phyloP scores from a whole-genome alignment of 306 rosid species.

The Echinosophora koreensis region DNA sequence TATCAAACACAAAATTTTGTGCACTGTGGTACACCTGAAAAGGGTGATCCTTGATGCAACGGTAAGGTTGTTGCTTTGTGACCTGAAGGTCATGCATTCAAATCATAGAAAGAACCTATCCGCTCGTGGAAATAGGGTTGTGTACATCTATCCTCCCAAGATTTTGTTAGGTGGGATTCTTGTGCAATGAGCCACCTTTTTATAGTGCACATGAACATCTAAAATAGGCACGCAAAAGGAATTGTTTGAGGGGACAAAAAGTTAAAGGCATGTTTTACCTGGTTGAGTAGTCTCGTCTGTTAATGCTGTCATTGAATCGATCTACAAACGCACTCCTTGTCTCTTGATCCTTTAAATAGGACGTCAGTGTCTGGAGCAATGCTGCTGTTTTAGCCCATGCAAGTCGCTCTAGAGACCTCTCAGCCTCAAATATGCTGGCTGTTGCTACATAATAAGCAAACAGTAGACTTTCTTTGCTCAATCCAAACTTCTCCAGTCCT shows the following conservation, averaged over 20 bases:
- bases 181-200: no score
- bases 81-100: no score
- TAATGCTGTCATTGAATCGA: constrained; percentile 46
- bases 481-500: constrained; percentile 65
- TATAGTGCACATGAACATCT: not conserved
- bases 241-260: no score
- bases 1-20: not conserved
- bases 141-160: no score
- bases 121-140: no score
- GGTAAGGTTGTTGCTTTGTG: no score
- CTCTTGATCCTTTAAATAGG: constrained; percentile 46
- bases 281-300: constrained; percentile 31
- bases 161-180: no score
- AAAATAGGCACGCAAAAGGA: not conserved
- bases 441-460: constrained; percentile 70
- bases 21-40: no score
- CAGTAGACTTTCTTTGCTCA: constrained; percentile 58
- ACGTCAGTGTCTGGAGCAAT: constrained; percentile 53
- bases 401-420: constrained; percentile 68
- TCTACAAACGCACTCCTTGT: constrained; percentile 55
- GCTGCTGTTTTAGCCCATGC: constrained; percentile 78
- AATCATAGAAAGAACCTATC: no score
- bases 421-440: constrained; percentile 76
- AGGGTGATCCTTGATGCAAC: no score
- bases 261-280: constrained; percentile 37